Evolutionary conservation across 768 basidiomycete genomes (phyloP).

Genomic region (Lactarius hatsudake): DNA sequence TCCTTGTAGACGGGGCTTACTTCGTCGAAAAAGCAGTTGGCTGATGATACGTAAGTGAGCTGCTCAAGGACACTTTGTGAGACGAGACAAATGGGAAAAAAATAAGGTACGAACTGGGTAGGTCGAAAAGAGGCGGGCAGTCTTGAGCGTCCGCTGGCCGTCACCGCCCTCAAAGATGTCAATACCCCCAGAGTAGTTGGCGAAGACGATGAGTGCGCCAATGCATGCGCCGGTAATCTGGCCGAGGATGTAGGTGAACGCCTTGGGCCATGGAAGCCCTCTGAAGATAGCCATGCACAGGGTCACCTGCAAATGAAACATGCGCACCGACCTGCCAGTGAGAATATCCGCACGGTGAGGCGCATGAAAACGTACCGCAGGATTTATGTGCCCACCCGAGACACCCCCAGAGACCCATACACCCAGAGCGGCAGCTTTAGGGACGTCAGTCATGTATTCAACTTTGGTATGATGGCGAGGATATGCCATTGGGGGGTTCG

Average conservation of each 20-base stretch:
- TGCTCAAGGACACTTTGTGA: slow-evolving; percentile 14
- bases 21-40: slow-evolving; percentile 47
- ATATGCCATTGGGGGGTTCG: neutral
- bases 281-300: slow-evolving; percentile 65
- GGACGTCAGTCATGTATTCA: slow-evolving; percentile 1
- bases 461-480: neutral
- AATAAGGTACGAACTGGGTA: slow-evolving; percentile 48
- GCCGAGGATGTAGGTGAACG: slow-evolving; percentile 62
- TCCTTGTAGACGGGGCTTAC: slow-evolving; percentile 27
- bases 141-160: slow-evolving; percentile 52
- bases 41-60: slow-evolving; percentile 43
- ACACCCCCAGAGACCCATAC: slow-evolving; percentile 66
- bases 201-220: slow-evolving; percentile 58
- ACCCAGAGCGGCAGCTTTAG: slow-evolving; percentile 54
- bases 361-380: slow-evolving; percentile 28
- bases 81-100: neutral
- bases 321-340: neutral
- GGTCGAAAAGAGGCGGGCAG: slow-evolving; percentile 58
- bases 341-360: neutral
- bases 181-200: slow-evolving; percentile 64
- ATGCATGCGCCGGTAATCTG: slow-evolving; percentile 61
- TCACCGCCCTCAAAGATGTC: slow-evolving; percentile 58
- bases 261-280: slow-evolving; percentile 77
- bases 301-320: slow-evolving; percentile 49
- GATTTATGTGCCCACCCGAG: slow-evolving; percentile 63